Conservation (phyloP, 768 basidiomycete genomes). For the Collybia mongolica region DNA sequence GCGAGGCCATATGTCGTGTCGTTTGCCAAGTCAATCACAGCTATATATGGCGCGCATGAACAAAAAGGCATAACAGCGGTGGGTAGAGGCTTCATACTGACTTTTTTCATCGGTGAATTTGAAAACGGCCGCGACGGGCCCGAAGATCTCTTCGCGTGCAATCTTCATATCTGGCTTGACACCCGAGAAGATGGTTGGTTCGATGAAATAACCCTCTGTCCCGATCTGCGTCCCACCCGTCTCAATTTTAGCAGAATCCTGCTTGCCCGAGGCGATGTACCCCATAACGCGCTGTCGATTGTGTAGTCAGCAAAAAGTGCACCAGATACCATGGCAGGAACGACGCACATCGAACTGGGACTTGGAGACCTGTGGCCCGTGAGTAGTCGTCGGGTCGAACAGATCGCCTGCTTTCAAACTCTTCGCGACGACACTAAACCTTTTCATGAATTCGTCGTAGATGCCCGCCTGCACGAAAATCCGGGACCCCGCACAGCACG, state of each 20-base stretch:
- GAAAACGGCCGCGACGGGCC: slow-evolving; percentile 69
- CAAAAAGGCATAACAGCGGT: slow-evolving; percentile 27
- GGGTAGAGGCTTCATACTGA: slow-evolving; percentile 3
- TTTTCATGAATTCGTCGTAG: slow-evolving; percentile 55
- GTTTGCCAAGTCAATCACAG: slow-evolving; percentile 18
- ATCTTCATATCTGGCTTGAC: slow-evolving; percentile 65
- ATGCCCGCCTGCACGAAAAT: slow-evolving; percentile 56
- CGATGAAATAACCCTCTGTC: slow-evolving; percentile 65
- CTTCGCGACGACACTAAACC: slow-evolving; percentile 34
- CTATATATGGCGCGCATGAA: slow-evolving; percentile 9
- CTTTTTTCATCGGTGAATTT: slow-evolving; percentile 61
- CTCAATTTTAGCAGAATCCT: slow-evolving; percentile 61
- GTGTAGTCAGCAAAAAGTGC: slow-evolving; percentile 9
- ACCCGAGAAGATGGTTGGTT: slow-evolving; percentile 69
- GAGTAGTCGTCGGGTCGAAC: slow-evolving; percentile 36
- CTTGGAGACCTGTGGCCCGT: slow-evolving; percentile 50
- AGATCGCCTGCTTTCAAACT: slow-evolving; percentile 45
- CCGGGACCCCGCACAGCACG: slow-evolving; percentile 53
- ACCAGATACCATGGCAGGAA: slow-evolving; percentile 11
- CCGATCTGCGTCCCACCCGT: slow-evolving; percentile 59
- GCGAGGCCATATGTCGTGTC: slow-evolving; percentile 12
- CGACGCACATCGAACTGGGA: slow-evolving; percentile 42
- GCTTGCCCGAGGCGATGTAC: slow-evolving; percentile 70
- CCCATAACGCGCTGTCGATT: slow-evolving; percentile 54
- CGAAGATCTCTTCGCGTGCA: slow-evolving; percentile 69